A percentile compares a stretch with the other conserved stretches of the same genome.
Conservation (phyloP, 2,329 filamentous ascomycete genomes). For the Fusarium miscanthi region DNA sequence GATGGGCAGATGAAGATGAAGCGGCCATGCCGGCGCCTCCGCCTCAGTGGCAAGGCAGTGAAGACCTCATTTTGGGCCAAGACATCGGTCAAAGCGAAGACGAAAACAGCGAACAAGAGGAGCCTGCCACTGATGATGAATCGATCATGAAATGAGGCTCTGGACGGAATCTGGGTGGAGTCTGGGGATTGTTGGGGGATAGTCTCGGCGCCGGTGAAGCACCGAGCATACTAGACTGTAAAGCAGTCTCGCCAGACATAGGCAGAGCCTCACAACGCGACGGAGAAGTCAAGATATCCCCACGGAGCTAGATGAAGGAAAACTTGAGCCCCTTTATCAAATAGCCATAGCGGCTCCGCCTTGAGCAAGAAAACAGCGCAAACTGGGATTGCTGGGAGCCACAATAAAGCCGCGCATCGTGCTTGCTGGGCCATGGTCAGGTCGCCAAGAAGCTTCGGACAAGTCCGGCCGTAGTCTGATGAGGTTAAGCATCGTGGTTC, state of each 20-base stretch:
- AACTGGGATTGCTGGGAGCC: slow-evolving; percentile 32
- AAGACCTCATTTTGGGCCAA: slow-evolving; percentile 68
- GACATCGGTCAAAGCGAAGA: slow-evolving; percentile 56
- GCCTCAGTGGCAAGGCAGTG: slow-evolving; percentile 76
- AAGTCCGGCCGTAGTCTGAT: slow-evolving; percentile 45
- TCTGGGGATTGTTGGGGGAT: slow-evolving; percentile 33
- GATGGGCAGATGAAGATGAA: slow-evolving; percentile 76
- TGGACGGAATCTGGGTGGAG: slow-evolving; percentile 29
- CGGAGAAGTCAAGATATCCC: slow-evolving; percentile 5
- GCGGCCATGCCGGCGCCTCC: slow-evolving; percentile 68
- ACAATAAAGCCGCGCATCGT: slow-evolving; percentile 40
- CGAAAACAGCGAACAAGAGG: slow-evolving; percentile 39
- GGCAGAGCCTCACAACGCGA: slow-evolving; percentile 33
- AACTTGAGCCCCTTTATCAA: slow-evolving; percentile 41
- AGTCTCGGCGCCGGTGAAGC: slow-evolving; percentile 47
- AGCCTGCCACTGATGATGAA: slow-evolving; percentile 39
- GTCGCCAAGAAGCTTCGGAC: slow-evolving; percentile 40
- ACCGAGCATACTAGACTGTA: slow-evolving; percentile 43
- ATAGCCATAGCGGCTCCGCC: slow-evolving; percentile 33
- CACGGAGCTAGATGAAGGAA: slow-evolving; percentile 38
- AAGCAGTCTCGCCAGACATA: slow-evolving; percentile 18
- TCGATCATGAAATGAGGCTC: slow-evolving; percentile 36
- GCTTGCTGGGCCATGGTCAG: slow-evolving; percentile 44
- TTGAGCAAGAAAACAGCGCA: slow-evolving; percentile 38
- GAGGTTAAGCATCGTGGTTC: slow-evolving; percentile 36